Base-by-base conservation (phyloP, 345 rosid species). In the Moricandia arvensis region DNA sequence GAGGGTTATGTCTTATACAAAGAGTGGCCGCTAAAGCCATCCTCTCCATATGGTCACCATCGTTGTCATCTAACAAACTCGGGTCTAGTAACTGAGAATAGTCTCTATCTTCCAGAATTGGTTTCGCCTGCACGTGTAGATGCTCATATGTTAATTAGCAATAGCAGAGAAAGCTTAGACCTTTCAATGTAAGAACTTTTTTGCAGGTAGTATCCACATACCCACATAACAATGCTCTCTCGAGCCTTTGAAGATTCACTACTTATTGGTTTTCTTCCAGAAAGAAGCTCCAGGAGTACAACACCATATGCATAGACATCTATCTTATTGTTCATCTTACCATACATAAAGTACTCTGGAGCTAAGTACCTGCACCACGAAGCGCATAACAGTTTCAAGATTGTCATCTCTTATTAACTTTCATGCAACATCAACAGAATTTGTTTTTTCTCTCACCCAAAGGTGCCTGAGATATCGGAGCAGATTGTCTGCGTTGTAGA, bases 181-280 rank as follows among this genome's bases (percentile, higher is more conserved):
- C n/a, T n/a, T n/a, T n/a, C n/a, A n/a, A n/a, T n/a, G n/a, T n/a
- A n/a, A n/a, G n/a, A n/a, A 21, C 24, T 21, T 21, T 21, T 21
- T 21, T 21, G 24, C 24, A 1, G 2, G 24, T 21, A 21, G 24
- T 21, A 30, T 35, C 35, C 27, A 83, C 96, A 60, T 88, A 95
- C 99, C 99, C 99, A 96, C 89, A 93, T 85, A 72, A 92, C 89
- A 60, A 93, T 87, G 79, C 99, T 92, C 84, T 88, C 93, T 65
- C 78, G 87, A 80, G 87, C 97, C 74, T 93, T 88, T 0, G 90
- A 89, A 80, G 73, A 76, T 57, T 85, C 86, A 10, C 79, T 74
- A 78, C 73, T 72, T 33, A 95, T 84, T 0, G 99, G 97, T 86
- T 83, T 92, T 76, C 94, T 83, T 21, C 99, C 97, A 18, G 97